phyloP scores from a whole-genome alignment of 140 eudicot species.

The Artemisia princeps region DNA sequence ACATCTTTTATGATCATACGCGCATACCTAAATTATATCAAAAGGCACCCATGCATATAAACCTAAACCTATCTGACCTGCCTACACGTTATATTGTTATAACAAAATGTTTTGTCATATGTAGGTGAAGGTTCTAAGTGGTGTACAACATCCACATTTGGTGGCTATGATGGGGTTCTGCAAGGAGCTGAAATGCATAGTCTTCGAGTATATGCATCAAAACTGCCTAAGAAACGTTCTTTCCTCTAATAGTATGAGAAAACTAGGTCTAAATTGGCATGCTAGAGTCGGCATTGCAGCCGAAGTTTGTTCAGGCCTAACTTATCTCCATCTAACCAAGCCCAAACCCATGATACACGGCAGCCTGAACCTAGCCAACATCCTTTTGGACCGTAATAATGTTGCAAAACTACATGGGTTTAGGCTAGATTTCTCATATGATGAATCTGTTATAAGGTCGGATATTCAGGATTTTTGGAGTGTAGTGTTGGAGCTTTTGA shows the following conservation, averaged over 20 bases:
- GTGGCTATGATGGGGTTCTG: conserved; percentile 72
- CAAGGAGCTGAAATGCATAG: conserved; percentile 57
- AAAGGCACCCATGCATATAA: neutral
- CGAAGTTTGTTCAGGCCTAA: conserved; percentile 54
- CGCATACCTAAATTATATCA: no score
- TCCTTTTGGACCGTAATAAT: conserved; percentile 53
- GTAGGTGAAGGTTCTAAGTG: conserved; percentile 52
- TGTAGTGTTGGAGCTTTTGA: conserved; percentile 53
- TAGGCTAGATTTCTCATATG: conserved; percentile 15
- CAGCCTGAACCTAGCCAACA: conserved; percentile 43
- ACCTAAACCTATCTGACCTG: neutral
- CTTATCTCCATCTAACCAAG: conserved; percentile 61
- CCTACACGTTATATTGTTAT: neutral
- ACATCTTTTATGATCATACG: no score
- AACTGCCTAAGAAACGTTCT: conserved; percentile 54
- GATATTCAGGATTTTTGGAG: conserved; percentile 59
- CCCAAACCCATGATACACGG: conserved; percentile 53
- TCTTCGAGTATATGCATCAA: conserved; percentile 70
- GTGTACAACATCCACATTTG: conserved; percentile 61
- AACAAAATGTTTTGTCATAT: conserved; percentile 10
- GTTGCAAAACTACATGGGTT: conserved; percentile 51
- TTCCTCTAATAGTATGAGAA: conserved; percentile 33
- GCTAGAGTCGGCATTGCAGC: conserved; percentile 50
- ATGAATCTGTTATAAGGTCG: conserved; percentile 29
- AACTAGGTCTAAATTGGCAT: conserved; percentile 51